phyloP scores from a whole-genome alignment of 2,329 filamentous ascomycete species.

The Aspergillus pseudoterreus region DNA sequence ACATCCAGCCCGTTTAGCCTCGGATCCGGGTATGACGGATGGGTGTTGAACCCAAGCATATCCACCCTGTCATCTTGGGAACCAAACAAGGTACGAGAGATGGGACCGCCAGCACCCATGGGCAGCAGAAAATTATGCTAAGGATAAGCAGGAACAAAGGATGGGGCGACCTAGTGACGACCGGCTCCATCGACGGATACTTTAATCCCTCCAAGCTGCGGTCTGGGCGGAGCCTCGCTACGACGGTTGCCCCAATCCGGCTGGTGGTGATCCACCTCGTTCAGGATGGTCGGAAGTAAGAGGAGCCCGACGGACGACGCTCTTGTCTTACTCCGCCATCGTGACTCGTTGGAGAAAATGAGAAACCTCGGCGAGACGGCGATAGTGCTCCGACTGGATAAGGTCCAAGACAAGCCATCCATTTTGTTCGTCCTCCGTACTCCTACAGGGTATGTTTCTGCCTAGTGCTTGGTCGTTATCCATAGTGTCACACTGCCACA shows the following conservation, averaged over 20 bases:
- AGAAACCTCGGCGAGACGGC: background rate
- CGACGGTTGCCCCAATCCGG: constrained; percentile 11
- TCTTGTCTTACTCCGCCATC: background rate
- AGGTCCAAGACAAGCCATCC: too few relatives aligned
- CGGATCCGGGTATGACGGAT: background rate
- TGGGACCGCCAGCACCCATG: background rate
- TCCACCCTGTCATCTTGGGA: background rate
- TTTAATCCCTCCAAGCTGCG: constrained; percentile 21
- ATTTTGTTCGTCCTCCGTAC: too few relatives aligned
- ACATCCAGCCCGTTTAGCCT: too few relatives aligned
- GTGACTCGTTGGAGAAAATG: background rate
- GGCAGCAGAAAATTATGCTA: too few relatives aligned
- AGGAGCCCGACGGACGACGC: constrained; percentile 5
- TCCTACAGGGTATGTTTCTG: background rate
- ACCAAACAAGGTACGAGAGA: background rate
- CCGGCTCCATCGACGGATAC: constrained; percentile 12
- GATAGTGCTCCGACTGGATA: too few relatives aligned
- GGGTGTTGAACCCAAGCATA: background rate
- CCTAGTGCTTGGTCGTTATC: background rate
- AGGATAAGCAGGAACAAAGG: constrained; percentile 4
- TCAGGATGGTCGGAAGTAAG: constrained; percentile 9
- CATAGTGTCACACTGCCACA: too few relatives aligned
- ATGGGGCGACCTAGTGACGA: constrained; percentile 3
- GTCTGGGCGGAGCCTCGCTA: constrained; percentile 20
- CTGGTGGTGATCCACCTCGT: constrained; percentile 14